Percentiles rank a stretch among this genome's conserved stretches.
Evolutionary conservation across 257 asterid genomes (phyloP).

Genomic region (Nicotiana sylvestris): DNA sequence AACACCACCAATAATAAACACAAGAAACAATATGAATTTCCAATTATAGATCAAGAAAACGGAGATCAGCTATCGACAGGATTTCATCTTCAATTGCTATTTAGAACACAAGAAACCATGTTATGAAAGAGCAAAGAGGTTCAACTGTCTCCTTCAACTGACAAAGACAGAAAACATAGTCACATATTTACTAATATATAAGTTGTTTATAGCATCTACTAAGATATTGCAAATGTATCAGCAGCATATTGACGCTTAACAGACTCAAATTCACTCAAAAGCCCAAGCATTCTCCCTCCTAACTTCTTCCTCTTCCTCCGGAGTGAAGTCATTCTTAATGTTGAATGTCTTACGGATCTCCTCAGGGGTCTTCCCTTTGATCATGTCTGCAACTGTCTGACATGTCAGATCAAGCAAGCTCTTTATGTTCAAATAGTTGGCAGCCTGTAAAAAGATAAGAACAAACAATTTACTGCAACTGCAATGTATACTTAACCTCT

Average conservation of each 20-base stretch:
- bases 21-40: background rate
- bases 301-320: conserved; percentile 58
- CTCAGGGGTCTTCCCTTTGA: conserved; percentile 59
- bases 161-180: background rate
- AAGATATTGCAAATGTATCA: background rate
- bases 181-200: background rate
- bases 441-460: conserved; percentile 39
- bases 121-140: background rate
- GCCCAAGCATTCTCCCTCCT: conserved; percentile 62
- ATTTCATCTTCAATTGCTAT: background rate
- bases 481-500: background rate
- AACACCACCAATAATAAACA: background rate
- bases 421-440: conserved; percentile 57
- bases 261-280: conserved; percentile 32
- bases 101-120: background rate
- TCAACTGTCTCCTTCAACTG: background rate
- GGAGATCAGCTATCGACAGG: background rate
- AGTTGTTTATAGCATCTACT: background rate
- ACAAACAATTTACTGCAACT: background rate
- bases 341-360: conserved; percentile 57
- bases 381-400: conserved; percentile 57
- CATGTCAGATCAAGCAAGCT: conserved; percentile 53
- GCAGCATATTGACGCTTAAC: background rate
- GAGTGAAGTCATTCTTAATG: conserved; percentile 53
- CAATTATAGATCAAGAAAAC: background rate